Base-by-base conservation (phyloP, 2,329 filamentous ascomycete genomes). In the Aspergillus ustus region DNA sequence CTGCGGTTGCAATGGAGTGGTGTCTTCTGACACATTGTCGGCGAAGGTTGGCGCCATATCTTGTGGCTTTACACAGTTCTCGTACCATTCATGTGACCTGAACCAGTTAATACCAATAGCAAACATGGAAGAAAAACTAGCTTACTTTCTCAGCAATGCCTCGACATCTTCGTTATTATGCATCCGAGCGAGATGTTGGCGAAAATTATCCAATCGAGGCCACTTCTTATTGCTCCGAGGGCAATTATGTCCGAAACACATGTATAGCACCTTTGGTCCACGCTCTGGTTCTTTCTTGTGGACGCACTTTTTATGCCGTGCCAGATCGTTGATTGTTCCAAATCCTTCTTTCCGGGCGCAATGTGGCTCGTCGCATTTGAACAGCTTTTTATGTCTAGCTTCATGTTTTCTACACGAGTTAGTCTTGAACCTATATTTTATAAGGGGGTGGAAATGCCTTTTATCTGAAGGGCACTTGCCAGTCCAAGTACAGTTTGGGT, bases 181-280 rank as follows among this genome's bases (percentile, higher is more conserved):
- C 69, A 91, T 87, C 11, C 89, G 85, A 53, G 79, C 81, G 50
- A 96, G 82, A 72, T 97, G 93, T 40, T 89, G 87, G 63, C 89
- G 89, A 74, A 97, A 97, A 71, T 97, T 97, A 75, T 97, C 93
- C 54, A 89, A 81, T 22, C 93, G 86, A 0, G 90, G 89, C 91
- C 91, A 97, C 40, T 83, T 78, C 73, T 96, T 96, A 1, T 80
- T 80, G 63, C 82, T 88, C 25, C 80, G 84, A 25, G 78, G 81
- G 69, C 90, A 92, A 22, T 78, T 70, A 7, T 76, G 76, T 6
- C 85, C 78, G 54, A 81, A 82, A 72, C 91, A 95, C 59, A 82
- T 83, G 66, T 84, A 91, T 44, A 81, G 81, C 62, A 83, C 83
- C 49, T 79, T 81, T 0, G 77, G 79, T 8, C 82, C 82, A 1